These are phyloP conservation scores for Scutellaria barbata DNA, from an alignment of 257 asterid species.

Conservation along the genomic window DNA sequence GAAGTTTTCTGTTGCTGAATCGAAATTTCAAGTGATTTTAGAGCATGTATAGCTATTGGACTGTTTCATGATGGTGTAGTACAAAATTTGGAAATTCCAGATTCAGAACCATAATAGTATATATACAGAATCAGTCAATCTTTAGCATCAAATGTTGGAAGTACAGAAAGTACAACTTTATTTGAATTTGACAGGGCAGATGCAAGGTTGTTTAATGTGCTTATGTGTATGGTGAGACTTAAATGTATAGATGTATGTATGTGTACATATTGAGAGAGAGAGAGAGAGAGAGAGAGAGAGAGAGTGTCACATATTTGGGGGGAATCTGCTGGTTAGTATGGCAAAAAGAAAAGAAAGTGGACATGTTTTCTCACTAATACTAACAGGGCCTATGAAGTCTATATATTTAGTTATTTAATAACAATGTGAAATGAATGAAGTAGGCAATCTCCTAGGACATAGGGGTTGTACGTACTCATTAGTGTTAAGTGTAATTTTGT, in stretches of 20 bases:
- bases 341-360: conserved; percentile 34
- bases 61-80: background rate
- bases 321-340: conserved; percentile 39
- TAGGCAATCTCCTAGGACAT: conserved; percentile 15
- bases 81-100: background rate
- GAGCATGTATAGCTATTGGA: background rate
- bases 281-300: conserved; percentile 11
- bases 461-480: background rate
- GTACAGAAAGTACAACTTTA: conserved; percentile 24
- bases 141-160: conserved; percentile 26
- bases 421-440: too few relatives aligned
- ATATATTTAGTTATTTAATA: background rate
- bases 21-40: conserved; percentile 14
- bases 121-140: background rate
- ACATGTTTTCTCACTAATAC: conserved; percentile 34
- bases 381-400: conserved; percentile 28
- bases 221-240: background rate
- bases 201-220: conserved; percentile 31
- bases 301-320: conserved; percentile 45
- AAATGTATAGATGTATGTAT: background rate
- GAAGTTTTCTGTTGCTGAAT: background rate
- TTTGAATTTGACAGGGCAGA: conserved; percentile 26
- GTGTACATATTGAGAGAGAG: background rate
- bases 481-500: conserved; percentile 25
- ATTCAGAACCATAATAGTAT: conserved; percentile 17